Conservation (phyloP, 139 green algal genomes). For the Micractinium conductrix region DNA sequence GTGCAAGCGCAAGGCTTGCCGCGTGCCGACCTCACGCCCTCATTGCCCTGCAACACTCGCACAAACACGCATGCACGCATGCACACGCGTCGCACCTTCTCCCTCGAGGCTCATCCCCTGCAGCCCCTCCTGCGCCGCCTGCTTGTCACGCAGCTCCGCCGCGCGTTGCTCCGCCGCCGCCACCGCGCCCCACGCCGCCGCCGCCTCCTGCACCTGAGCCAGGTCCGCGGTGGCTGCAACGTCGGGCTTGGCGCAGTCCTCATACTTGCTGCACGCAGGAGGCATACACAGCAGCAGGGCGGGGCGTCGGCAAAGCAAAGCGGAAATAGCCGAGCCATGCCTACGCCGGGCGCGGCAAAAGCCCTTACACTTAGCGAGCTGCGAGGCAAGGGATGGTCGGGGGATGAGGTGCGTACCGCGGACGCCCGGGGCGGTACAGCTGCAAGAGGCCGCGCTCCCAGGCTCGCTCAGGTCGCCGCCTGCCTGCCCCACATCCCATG, state of each 20-base stretch:
- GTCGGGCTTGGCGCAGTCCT: constrained; percentile 47
- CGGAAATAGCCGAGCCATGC: no score
- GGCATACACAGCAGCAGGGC: not conserved
- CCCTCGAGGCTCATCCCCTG: constrained; percentile 48
- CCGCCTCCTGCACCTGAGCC: constrained; percentile 15
- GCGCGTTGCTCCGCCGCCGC: constrained; percentile 38
- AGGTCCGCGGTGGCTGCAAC: constrained; percentile 18
- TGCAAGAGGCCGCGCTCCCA: no score
- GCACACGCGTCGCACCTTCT: constrained; percentile 10
- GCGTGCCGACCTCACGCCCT: no score
- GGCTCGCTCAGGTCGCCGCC: no score
- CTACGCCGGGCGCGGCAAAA: no score
- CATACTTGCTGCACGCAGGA: constrained; percentile 18
- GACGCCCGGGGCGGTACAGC: no score
- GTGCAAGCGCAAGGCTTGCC: not conserved
- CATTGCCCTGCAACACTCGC: no score
- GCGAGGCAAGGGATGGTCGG: no score
- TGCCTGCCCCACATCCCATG: no score
- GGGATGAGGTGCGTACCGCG: no score
- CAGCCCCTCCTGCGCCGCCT: constrained; percentile 36
- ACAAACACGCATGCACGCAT: not conserved
- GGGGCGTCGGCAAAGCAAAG: no score
- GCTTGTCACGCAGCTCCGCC: constrained; percentile 33
- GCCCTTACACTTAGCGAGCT: no score
- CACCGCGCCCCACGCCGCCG: constrained; percentile 43